A percentile compares a stretch with the other conserved stretches of the same genome.
Conservation (phyloP, 2,329 filamentous ascomycete species). For the Aspergillus sp. region DNA sequence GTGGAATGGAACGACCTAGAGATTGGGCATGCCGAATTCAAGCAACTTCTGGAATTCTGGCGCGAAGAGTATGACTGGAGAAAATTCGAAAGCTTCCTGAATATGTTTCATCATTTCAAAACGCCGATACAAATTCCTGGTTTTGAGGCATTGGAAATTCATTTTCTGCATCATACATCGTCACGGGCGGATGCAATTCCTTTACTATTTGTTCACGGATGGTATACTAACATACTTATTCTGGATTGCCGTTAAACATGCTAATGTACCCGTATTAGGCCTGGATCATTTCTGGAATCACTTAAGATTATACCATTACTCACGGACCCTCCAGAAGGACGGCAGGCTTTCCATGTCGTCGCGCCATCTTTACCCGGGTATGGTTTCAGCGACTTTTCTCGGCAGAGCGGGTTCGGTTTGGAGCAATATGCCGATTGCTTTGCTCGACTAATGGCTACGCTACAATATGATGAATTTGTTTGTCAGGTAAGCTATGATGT, state of each 20-base stretch:
- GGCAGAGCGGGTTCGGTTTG: constrained; percentile 29
- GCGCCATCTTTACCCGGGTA: constrained; percentile 60
- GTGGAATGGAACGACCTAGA: too few relatives aligned
- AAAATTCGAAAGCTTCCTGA: constrained; percentile 57
- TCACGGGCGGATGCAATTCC: constrained; percentile 59
- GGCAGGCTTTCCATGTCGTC: constrained; percentile 52
- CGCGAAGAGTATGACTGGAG: constrained; percentile 62
- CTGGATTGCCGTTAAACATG: not conserved
- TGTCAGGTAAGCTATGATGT: too few relatives aligned
- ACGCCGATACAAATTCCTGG: constrained; percentile 57
- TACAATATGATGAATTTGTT: constrained; percentile 51
- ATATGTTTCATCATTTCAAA: constrained; percentile 59
- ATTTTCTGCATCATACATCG: constrained; percentile 65
- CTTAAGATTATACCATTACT: too few relatives aligned
- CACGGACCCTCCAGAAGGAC: too few relatives aligned
- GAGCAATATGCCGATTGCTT: not conserved
- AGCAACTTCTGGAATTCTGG: constrained; percentile 62
- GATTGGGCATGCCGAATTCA: constrained; percentile 38
- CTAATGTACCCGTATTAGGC: not conserved
- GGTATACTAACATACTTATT: constrained; percentile 30
- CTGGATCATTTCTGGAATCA: too few relatives aligned
- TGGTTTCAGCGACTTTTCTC: constrained; percentile 48
- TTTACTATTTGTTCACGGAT: constrained; percentile 68
- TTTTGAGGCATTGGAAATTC: constrained; percentile 62
- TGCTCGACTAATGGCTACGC: constrained; percentile 8